These are phyloP conservation scores for Oidium heveae DNA, from an alignment of 2,329 filamentous ascomycete genomes.

Conservation along the genomic window DNA sequence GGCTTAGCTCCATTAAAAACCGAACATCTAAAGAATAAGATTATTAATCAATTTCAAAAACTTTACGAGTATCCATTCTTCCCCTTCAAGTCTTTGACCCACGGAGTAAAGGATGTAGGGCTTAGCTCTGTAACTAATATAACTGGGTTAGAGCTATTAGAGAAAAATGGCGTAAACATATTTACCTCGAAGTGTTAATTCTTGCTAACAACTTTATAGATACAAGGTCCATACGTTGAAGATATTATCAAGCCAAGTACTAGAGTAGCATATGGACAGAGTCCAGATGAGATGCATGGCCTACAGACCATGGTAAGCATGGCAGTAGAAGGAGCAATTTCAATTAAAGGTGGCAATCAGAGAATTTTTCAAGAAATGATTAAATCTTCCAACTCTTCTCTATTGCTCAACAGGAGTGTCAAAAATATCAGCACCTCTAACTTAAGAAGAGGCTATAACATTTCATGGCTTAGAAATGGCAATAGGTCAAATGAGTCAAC, in stretches of 20 bases:
- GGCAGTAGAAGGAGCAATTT: conserved; percentile 61
- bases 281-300: conserved; percentile 65
- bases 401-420: conserved; percentile 45
- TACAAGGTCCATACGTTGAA: conserved; percentile 40
- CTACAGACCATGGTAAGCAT: conserved; percentile 75
- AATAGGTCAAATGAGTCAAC: too few species aligned
- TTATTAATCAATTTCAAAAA: too few species aligned
- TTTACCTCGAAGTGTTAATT: conserved; percentile 2
- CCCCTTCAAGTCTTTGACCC: too few species aligned
- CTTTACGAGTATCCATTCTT: too few species aligned
- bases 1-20: too few species aligned
- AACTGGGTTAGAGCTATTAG: too few species aligned
- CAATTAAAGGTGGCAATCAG: conserved; percentile 75
- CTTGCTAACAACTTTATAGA: conserved; percentile 14
- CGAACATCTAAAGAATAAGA: too few species aligned
- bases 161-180: too few species aligned
- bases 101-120: too few species aligned
- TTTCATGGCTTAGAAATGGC: too few species aligned
- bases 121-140: too few species aligned
- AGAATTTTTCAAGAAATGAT: conserved; percentile 75
- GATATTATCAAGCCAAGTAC: conserved; percentile 82
- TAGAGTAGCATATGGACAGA: conserved; percentile 84
- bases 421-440: conserved; percentile 24
- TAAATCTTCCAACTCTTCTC: conserved; percentile 29
- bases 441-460: conserved; percentile 21